Base-by-base conservation (phyloP, 2,329 filamentous ascomycete species). In the Cordyceps javanica region DNA sequence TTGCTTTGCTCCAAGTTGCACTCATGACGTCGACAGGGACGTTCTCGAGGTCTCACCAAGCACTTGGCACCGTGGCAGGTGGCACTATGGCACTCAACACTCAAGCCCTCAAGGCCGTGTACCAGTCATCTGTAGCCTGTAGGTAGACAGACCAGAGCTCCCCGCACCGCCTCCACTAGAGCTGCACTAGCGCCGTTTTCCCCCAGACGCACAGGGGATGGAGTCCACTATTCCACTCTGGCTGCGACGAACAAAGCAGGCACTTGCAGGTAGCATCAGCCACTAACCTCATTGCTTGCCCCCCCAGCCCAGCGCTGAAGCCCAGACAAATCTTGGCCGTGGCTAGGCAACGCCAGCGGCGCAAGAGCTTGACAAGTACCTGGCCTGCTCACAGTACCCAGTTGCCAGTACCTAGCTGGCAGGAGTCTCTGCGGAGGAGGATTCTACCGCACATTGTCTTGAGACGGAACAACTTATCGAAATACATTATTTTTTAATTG, bases 141-240 rank as follows among this genome's bases (percentile, higher is more conserved):
- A n/a, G n/a, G n/a, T n/a, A n/a, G n/a, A n/a, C n/a, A n/a, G n/a
- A n/a, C n/a, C 26, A 34, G 21, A 23, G 9, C 45, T 48, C 50
- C 53, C 53, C 53, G 53, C 53, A 56, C 7, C n/a, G 44, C 42
- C 44, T 39, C 53, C 53, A 56, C 53, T 34, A 56, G 8, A 56
- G 53, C 53, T 56, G 19, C 53, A 2, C 23, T 56, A 56, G 53
- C 53, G 44, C 34, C 34, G 10, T 32, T 19, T 48, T 49, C 44
- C 53, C 53, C 53, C 53, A 56, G 53, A 56, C 53, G 28, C 44
- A 39, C 39, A 46, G 52, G 23, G 41, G 42, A 10, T n/a, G n/a
- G 13, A 51, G 41, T 46, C 52, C 44, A 56, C 53, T 56, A n/a
- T 26, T 45, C 41, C 41, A 49, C 41, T 49, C 34, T 26, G 11